Conservation (phyloP, 345 rosid species). For the Nephelium lappaceum region DNA sequence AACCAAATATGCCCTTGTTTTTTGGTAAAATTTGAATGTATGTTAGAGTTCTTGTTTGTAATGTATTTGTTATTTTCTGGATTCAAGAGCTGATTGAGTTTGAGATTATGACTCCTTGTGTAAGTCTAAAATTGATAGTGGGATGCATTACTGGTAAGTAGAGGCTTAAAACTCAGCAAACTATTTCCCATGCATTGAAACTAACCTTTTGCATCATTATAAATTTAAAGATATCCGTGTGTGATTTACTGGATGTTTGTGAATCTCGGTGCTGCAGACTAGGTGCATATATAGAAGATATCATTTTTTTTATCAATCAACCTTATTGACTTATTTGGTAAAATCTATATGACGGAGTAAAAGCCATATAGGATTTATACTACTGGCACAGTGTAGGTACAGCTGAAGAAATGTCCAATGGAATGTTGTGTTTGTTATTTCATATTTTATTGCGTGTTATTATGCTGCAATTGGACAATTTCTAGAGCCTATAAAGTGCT, state of each 20-base stretch:
- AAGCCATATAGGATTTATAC: too few species aligned
- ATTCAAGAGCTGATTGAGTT: constrained; percentile 5
- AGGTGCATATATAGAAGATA: not conserved
- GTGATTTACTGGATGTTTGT: not conserved
- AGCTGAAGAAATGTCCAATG: not conserved
- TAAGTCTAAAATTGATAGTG: not conserved
- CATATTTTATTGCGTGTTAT: not conserved
- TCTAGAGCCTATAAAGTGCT: not conserved
- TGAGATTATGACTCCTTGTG: not conserved
- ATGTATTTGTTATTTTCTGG: not conserved
- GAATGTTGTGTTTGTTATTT: not conserved
- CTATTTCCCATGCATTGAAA: not conserved
- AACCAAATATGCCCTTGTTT: not conserved
- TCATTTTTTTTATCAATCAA: not conserved
- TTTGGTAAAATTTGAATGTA: not conserved
- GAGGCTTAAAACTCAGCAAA: not conserved
- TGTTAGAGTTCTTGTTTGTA: not conserved
- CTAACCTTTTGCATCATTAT: not conserved
- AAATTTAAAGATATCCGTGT: not conserved
- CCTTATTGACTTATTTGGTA: not conserved
- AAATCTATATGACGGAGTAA: not conserved
- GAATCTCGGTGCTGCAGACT: not conserved
- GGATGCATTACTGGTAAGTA: not conserved
- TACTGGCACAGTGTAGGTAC: not conserved
- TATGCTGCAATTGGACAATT: not conserved